phyloP scores from a whole-genome alignment of 1,139 yeast species.

The Nadsonia commutata region DNA sequence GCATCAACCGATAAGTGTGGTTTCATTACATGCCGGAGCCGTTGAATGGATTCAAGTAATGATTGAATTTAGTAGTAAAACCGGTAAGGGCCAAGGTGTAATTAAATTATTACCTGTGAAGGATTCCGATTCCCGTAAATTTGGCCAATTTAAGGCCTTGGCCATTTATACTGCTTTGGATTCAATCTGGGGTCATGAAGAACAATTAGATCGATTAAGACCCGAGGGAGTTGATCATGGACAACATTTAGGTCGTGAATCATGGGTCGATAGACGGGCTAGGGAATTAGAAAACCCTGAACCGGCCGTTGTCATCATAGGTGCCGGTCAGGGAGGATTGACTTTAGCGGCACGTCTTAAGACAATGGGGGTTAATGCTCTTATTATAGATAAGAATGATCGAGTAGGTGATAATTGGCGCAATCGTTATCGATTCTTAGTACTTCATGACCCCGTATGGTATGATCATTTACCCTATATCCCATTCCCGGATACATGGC shows the following conservation, averaged over 20 bases:
- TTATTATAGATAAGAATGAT: slow-evolving; percentile 25
- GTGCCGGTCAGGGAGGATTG: slow-evolving; percentile 32
- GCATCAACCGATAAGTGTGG: slow-evolving; percentile 1
- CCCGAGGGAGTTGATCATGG: slow-evolving; percentile 28
- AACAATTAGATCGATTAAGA: slow-evolving; percentile 20
- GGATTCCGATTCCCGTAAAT: slow-evolving; percentile 11
- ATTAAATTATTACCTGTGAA: slow-evolving; percentile 22
- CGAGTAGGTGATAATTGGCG: slow-evolving; percentile 32
- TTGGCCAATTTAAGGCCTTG: slow-evolving; percentile 20
- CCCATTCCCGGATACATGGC: slow-evolving; percentile 27
- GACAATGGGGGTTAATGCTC: slow-evolving; percentile 25
- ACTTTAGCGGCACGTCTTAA: slow-evolving; percentile 29
- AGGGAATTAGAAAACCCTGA: slow-evolving; percentile 18
- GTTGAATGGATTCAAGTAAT: slow-evolving; percentile 18
- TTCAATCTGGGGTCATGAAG: slow-evolving; percentile 23
- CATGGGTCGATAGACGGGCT: slow-evolving; percentile 20
- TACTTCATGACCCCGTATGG: slow-evolving; percentile 31
- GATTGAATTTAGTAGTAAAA: slow-evolving; percentile 20
- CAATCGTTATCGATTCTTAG: slow-evolving; percentile 28
- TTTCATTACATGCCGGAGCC: not conserved
- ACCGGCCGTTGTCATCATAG: slow-evolving; percentile 28
- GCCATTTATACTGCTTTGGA: slow-evolving; percentile 25
- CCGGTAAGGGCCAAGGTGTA: slow-evolving; percentile 25
- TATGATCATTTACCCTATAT: slow-evolving; percentile 29
- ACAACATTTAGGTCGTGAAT: not conserved